phyloP scores from a whole-genome alignment of 1,284 basidiomycete genomes.

The Naganishia cerealis region DNA sequence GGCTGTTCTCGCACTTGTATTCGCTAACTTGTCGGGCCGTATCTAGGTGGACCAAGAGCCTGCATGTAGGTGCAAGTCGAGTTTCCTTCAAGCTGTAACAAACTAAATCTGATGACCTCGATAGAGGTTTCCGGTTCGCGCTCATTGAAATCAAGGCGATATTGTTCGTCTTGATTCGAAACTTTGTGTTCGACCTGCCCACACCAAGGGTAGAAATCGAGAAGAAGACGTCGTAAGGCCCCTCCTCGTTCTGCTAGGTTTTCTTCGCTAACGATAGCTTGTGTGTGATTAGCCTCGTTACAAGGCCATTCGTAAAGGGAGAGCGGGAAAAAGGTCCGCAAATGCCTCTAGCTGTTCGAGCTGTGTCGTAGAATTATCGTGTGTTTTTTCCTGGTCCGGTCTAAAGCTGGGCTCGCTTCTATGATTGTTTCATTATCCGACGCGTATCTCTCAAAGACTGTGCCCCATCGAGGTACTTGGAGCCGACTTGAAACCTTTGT shows the following conservation, averaged over 20 bases:
- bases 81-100: not conserved
- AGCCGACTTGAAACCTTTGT: too few species aligned
- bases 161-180: constrained; percentile 61
- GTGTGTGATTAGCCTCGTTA: constrained; percentile 45
- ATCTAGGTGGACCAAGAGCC: constrained; percentile 62
- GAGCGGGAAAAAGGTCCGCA: constrained; percentile 49
- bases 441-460: too few species aligned
- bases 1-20: not conserved
- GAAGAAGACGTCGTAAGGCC: constrained; percentile 32
- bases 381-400: not conserved
- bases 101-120: not conserved
- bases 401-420: too few species aligned
- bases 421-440: too few species aligned
- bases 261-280: not conserved
- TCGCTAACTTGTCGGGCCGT: constrained; percentile 35
- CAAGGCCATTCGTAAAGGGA: constrained; percentile 48
- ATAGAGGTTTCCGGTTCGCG: constrained; percentile 65
- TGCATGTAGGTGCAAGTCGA: constrained; percentile 57
- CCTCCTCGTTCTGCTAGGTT: not conserved
- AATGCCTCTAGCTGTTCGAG: constrained; percentile 41
- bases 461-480: too few species aligned
- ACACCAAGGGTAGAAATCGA: constrained; percentile 35
- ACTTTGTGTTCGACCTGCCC: constrained; percentile 61
- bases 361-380: constrained; percentile 5
- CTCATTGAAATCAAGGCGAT: constrained; percentile 66